A percentile compares a stretch with the other conserved stretches of the same genome.
Evolutionary conservation across 495 filamentous ascomycete genomes (phyloP).

Genomic region (Neurospora sp.): DNA sequence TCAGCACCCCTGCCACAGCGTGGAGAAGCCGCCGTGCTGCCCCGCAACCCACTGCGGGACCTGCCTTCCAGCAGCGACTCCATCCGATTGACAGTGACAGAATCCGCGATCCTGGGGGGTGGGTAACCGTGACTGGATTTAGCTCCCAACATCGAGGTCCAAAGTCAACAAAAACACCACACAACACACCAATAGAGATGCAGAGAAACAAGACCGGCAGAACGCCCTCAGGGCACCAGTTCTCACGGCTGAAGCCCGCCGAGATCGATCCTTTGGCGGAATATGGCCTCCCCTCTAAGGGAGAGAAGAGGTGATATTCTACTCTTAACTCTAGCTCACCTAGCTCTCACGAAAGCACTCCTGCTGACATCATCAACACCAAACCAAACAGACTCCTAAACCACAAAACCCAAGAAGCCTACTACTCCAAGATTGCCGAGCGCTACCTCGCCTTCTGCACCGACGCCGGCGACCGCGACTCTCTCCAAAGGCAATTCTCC

Average conservation of each 20-base stretch:
- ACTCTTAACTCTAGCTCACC: not conserved
- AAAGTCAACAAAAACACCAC: not conserved
- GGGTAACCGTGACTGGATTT: not conserved
- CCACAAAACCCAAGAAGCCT: conserved; percentile 63
- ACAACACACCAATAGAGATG: conserved; percentile 4
- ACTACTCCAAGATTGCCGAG: conserved; percentile 76
- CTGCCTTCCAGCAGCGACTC: not conserved
- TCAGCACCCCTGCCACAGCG: not conserved
- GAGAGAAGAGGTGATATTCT: conserved; percentile 45
- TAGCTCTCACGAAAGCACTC: not conserved
- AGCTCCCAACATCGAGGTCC: not conserved
- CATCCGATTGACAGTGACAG: not conserved
- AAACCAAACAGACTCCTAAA: conserved; percentile 54
- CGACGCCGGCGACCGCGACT: conserved; percentile 49
- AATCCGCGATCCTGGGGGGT: not conserved
- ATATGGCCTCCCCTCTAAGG: conserved; percentile 80
- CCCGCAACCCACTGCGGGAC: not conserved
- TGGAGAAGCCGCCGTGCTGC: not conserved
- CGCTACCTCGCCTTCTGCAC: conserved; percentile 85
- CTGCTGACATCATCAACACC: not conserved
- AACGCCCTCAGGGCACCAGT: conserved; percentile 40
- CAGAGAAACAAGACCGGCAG: conserved; percentile 26
- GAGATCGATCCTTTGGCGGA: conserved; percentile 61
- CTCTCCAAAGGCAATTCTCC: conserved; percentile 64
- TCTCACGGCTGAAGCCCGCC: conserved; percentile 63